Percentiles rank a stretch among this genome's conserved stretches.
Evolutionary conservation across 345 rosid genomes (phyloP).

Genomic region (Tarenaya hassleriana): DNA sequence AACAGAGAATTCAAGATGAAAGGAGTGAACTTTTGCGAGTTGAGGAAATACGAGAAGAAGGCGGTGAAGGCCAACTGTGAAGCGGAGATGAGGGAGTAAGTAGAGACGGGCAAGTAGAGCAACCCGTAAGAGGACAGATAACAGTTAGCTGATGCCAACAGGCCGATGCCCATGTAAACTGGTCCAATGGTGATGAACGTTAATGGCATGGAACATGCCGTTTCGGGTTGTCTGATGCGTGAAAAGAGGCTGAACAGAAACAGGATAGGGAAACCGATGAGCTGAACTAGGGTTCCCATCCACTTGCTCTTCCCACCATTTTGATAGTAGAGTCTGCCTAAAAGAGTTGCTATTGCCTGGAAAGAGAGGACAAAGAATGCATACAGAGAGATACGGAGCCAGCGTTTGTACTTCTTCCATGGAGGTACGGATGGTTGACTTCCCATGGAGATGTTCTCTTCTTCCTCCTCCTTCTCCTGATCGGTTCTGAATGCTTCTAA

Average conservation of each 20-base stretch:
- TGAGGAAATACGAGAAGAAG: conserved; percentile 43
- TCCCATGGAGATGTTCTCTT: background rate
- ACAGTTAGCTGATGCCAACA: conserved; percentile 25
- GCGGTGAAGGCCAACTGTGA: conserved; percentile 51
- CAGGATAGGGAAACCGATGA: conserved; percentile 38
- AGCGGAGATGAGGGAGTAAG: conserved; percentile 37
- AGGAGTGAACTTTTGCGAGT: conserved; percentile 43
- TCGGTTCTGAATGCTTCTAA: too few species aligned
- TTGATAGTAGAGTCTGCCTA: conserved; percentile 36
- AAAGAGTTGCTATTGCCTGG: conserved; percentile 27
- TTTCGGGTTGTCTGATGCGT: conserved; percentile 7
- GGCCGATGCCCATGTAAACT: conserved; percentile 35
- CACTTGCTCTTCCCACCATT: conserved; percentile 46
- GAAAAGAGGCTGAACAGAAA: conserved; percentile 30
- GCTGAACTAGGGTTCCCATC: conserved; percentile 31
- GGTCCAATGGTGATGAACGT: conserved; percentile 16
- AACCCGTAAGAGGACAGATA: conserved; percentile 44
- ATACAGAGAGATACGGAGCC: conserved; percentile 27
- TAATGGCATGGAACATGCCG: background rate
- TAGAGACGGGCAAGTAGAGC: conserved; percentile 44
- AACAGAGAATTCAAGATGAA: conserved; percentile 34
- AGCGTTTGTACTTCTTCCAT: conserved; percentile 17
- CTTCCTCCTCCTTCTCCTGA: too few species aligned
- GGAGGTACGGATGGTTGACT: background rate
- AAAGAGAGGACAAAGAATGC: conserved; percentile 29